A percentile compares a stretch with the other conserved stretches of the same genome.
Evolutionary conservation across 805 yeast genomes (phyloP).

Genomic region (Saccharomycopsis sp.): DNA sequence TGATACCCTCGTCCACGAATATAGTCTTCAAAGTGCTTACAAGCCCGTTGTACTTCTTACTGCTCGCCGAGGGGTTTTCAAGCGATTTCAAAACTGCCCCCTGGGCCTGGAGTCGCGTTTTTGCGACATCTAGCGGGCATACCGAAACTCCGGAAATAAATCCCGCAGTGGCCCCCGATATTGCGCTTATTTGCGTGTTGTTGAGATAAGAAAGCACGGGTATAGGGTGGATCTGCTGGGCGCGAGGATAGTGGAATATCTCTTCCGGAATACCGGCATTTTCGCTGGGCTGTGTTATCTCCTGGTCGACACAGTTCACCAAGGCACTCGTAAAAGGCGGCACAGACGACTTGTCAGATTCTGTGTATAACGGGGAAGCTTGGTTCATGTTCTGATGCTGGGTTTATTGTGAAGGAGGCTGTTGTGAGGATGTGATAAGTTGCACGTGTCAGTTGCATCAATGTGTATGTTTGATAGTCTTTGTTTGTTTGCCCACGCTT

Average conservation of each 20-base stretch:
- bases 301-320: conserved; percentile 7
- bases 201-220: conserved; percentile 25
- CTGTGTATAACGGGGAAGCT: background rate
- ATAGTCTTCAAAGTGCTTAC: conserved; percentile 60
- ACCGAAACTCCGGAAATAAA: conserved; percentile 82
- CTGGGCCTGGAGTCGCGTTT: conserved; percentile 90
- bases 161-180: conserved; percentile 93
- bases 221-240: conserved; percentile 6
- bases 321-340: background rate
- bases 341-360: background rate
- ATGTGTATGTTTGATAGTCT: background rate
- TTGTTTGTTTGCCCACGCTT: background rate
- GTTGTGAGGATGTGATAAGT: background rate
- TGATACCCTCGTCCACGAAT: conserved; percentile 66
- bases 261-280: background rate
- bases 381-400: no score
- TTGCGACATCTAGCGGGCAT: conserved; percentile 94
- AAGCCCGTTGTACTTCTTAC: conserved; percentile 48
- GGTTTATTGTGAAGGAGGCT: no score
- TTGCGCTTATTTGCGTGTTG: conserved; percentile 58
- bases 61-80: conserved; percentile 20
- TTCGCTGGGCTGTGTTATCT: conserved; percentile 1
- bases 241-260: conserved; percentile 7
- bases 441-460: background rate
- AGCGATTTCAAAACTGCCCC: conserved; percentile 39